Conservation (phyloP, 2,329 filamentous ascomycete species). For the Ophiostoma fasciatum region DNA sequence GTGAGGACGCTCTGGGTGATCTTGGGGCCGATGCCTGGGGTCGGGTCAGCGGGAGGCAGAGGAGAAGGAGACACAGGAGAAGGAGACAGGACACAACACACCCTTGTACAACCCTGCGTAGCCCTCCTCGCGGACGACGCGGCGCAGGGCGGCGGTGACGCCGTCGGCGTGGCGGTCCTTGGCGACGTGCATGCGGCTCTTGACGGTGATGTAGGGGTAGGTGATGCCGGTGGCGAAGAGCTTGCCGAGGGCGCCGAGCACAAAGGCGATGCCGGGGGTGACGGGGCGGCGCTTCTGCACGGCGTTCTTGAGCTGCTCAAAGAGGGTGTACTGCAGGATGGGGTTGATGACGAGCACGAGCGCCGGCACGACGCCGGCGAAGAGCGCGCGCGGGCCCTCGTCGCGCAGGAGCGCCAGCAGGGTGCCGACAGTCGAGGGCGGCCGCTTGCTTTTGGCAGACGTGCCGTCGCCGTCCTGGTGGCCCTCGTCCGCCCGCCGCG, state of each 20-base stretch:
- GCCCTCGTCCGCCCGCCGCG: conserved; percentile 40
- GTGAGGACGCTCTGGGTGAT: conserved; percentile 94
- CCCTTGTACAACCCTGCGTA: conserved; percentile 86
- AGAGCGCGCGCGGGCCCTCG: conserved; percentile 74
- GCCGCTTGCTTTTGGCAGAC: conserved; percentile 23
- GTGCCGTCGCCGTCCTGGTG: conserved; percentile 9
- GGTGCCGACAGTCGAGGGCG: conserved; percentile 65
- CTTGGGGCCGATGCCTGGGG: conserved; percentile 79
- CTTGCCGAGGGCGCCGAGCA: conserved; percentile 86
- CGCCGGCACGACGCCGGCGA: conserved; percentile 83
- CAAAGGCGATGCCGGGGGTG: conserved; percentile 76
- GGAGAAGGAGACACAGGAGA: conserved; percentile 1
- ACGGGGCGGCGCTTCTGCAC: conserved; percentile 51
- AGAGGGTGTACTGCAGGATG: conserved; percentile 96
- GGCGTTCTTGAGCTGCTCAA: conserved; percentile 91
- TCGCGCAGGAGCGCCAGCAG: conserved; percentile 65
- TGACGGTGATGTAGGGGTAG: conserved; percentile 97
- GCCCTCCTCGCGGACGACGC: conserved; percentile 80
- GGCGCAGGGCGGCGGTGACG: conserved; percentile 60
- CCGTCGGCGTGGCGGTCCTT: conserved; percentile 44
- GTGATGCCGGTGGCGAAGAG: conserved; percentile 86
- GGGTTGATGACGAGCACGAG: conserved; percentile 94
- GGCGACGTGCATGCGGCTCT: conserved; percentile 93
- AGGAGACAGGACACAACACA: conserved; percentile 25
- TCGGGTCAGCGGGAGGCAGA: conserved; percentile 1